Evolutionary conservation across 2,329 filamentous ascomycete species (phyloP).

Genomic region (Amauroascus niger): DNA sequence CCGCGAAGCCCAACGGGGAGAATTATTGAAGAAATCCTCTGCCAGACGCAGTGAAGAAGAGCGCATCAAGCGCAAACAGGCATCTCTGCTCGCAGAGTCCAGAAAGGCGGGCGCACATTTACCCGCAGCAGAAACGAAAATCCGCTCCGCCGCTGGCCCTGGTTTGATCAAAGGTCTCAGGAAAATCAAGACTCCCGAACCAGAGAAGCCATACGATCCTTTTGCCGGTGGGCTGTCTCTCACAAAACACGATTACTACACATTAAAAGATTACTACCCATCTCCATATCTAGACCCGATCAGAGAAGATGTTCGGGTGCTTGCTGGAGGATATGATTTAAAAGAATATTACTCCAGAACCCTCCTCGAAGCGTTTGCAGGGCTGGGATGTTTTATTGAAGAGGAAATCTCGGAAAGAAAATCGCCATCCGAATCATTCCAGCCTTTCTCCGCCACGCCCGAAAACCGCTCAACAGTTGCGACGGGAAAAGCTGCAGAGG

Average conservation of each 20-base stretch:
- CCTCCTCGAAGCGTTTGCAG: constrained; percentile 81
- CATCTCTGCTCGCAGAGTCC: constrained; percentile 27
- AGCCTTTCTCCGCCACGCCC: constrained; percentile 22
- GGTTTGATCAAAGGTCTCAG: constrained; percentile 71
- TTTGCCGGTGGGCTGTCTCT: constrained; percentile 60
- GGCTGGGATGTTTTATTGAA: constrained; percentile 74
- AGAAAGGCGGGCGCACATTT: constrained; percentile 19
- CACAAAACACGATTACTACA: constrained; percentile 60
- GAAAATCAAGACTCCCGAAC: constrained; percentile 49
- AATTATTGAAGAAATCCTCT: constrained; percentile 61
- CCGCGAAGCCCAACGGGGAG: constrained; percentile 47
- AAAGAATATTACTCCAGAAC: constrained; percentile 72
- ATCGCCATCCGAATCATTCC: constrained; percentile 16
- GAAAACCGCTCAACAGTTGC: constrained; percentile 24
- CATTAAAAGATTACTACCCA: constrained; percentile 59
- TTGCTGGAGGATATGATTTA: constrained; percentile 73
- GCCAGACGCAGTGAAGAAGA: constrained; percentile 47
- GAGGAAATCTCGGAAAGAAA: constrained; percentile 51
- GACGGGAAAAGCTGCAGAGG: constrained; percentile 2
- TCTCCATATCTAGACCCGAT: constrained; percentile 63
- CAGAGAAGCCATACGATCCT: constrained; percentile 73
- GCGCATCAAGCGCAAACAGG: constrained; percentile 39
- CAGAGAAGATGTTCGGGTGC: constrained; percentile 54
- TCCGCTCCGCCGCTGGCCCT: constrained; percentile 22
- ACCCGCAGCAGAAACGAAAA: neutral